A percentile compares a stretch with the other conserved stretches of the same genome.
Conservation (phyloP, 441 rosid genomes). For the California macrophylla region DNA sequence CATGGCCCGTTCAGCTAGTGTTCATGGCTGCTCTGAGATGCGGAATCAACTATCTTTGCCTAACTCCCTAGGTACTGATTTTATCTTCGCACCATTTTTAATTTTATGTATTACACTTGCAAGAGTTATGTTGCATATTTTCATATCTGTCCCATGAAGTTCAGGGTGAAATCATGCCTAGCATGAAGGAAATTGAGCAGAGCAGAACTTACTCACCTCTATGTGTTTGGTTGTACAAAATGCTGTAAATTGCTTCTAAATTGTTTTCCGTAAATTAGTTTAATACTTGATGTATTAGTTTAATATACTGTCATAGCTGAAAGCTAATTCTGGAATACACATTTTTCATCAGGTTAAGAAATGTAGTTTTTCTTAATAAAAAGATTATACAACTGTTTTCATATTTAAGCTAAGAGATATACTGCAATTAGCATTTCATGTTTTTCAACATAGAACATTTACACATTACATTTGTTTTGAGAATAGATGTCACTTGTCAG, state of each 20-base stretch:
- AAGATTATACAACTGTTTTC: no score
- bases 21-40: conserved; percentile 78
- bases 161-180: not conserved
- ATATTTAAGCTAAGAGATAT: no score
- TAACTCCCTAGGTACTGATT: conserved; percentile 40
- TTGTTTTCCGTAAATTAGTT: no score
- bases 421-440: not conserved
- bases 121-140: not conserved
- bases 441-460: not conserved
- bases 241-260: no score
- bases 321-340: not conserved
- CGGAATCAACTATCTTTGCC: conserved; percentile 30
- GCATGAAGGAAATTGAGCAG: not conserved
- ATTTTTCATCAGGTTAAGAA: no score
- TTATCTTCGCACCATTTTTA: not conserved
- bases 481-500: not conserved
- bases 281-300: no score
- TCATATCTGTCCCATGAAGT: not conserved
- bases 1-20: conserved; percentile 83
- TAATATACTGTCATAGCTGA: not conserved
- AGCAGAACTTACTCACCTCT: no score
- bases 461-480: not conserved
- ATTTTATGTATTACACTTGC: not conserved
- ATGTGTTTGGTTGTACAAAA: no score
- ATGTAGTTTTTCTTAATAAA: no score